Base-by-base conservation (phyloP, 768 basidiomycete genomes). In the Chalciporus sphaerocephalus region DNA sequence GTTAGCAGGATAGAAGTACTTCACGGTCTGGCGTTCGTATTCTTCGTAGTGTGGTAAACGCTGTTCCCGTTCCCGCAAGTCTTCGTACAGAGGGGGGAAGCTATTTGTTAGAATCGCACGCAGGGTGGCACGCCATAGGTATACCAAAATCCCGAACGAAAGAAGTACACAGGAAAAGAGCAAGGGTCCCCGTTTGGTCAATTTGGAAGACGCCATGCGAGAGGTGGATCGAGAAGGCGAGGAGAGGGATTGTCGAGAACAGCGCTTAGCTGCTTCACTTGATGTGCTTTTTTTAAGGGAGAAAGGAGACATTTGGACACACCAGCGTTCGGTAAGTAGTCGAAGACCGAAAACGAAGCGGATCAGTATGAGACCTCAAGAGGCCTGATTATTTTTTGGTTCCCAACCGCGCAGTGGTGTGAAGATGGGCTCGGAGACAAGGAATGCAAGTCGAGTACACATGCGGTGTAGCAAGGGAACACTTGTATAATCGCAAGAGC, bases 1-100 rank as follows among this genome's bases (percentile, higher is more conserved):
- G 45, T 77, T 78, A 2, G 74, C 70, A 24, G 74, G 55, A 57
- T 69, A 76, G 9, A 81, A 55, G 50, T 73, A 80, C 46, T 68
- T 71, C 15, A 66, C 57, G 17, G 58, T 46, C 17, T 67, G 69
- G 33, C 6, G 39, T 17, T 73, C 61, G 13, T 73, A 62, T 2
- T 53, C 44, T 25, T 65, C 51, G 49, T 77, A 74, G 45, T 79
- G 77, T 0, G 69, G 63, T 1, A 79, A 51, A 2, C 45, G 46
- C 4, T 65, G 59, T 50, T 79, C 78, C 8, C 61, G 62, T 42
- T 55, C 56, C 27, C 65, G 65, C 40, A 66, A 71, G 15, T 59
- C 49, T 23, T 68, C 58, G 48, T 74, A 79, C 12, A 75, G 47
- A 0, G 78, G 76, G 15, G 77, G 75, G 16, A 54, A 50, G 33